Evolutionary conservation across 352 stramenopile species (phyloP).

Genomic region (Hyaloperonospora arabidopsidis): DNA sequence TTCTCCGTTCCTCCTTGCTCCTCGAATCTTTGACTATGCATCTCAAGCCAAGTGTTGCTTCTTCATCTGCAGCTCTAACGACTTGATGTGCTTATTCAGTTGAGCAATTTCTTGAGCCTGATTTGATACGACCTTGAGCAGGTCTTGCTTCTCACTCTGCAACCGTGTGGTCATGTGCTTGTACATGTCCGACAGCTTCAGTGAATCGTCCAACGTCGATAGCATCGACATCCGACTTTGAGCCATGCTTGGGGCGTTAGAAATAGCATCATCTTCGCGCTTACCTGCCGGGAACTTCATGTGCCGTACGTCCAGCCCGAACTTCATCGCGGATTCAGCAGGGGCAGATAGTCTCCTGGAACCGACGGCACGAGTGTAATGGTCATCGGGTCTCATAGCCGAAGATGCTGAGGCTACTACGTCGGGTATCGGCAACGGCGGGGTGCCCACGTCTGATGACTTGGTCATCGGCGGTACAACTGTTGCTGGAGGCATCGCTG

Average conservation of each 20-base stretch:
- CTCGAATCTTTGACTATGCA: slow-evolving; percentile 15
- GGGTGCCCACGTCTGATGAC: background rate
- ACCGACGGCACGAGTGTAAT: slow-evolving; percentile 12
- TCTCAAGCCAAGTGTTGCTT: slow-evolving; percentile 30
- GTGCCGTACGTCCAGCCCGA: slow-evolving; percentile 18
- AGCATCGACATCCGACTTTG: slow-evolving; percentile 32
- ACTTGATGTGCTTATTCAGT: slow-evolving; percentile 70
- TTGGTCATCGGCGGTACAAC: slow-evolving; percentile 10
- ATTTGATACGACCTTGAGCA: slow-evolving; percentile 57
- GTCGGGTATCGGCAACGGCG: slow-evolving; percentile 9
- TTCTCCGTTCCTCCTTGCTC: slow-evolving; percentile 6
- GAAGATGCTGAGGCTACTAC: slow-evolving; percentile 15
- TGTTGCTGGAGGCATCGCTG: slow-evolving; percentile 6
- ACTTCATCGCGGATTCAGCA: slow-evolving; percentile 19
- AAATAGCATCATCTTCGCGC: slow-evolving; percentile 28
- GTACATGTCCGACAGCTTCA: slow-evolving; percentile 74
- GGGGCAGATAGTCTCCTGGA: slow-evolving; percentile 18
- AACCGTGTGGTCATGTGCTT: slow-evolving; percentile 72
- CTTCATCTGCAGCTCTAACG: slow-evolving; percentile 53
- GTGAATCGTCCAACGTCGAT: slow-evolving; percentile 48
- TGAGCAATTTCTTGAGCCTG: slow-evolving; percentile 68
- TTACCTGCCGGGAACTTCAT: slow-evolving; percentile 22
- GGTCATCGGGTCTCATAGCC: slow-evolving; percentile 16
- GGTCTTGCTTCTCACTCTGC: slow-evolving; percentile 65
- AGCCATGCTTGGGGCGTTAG: slow-evolving; percentile 26